Conservation (phyloP, 1,139 yeast species). For the Yamadazyma taylorii region DNA sequence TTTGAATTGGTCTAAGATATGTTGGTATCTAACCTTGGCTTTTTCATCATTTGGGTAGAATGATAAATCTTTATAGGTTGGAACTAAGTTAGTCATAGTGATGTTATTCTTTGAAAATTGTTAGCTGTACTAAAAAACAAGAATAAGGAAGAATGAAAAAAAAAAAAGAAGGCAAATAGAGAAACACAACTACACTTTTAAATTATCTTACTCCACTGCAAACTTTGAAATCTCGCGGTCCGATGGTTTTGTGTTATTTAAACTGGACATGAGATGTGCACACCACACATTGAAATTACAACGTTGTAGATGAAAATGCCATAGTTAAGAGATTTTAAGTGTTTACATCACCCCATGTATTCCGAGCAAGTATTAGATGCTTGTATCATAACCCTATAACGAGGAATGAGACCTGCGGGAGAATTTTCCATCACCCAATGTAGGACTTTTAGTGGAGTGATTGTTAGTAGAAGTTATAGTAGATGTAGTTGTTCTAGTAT, state of each 20-base stretch:
- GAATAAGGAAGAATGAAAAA: not conserved
- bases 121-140: too few relatives aligned
- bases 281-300: not conserved
- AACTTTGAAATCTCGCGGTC: constrained; percentile 3
- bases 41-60: constrained; percentile 33
- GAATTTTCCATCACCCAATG: too few relatives aligned
- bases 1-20: constrained; percentile 22
- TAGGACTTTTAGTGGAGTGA: too few relatives aligned
- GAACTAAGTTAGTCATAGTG: constrained; percentile 23
- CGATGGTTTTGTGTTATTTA: constrained; percentile 2
- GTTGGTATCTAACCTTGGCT: constrained; percentile 27
- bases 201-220: too few relatives aligned
- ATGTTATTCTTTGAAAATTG: too few relatives aligned
- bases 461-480: too few relatives aligned
- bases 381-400: too few relatives aligned
- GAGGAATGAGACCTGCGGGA: too few relatives aligned
- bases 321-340: constrained; percentile 1
- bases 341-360: too few relatives aligned
- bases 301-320: constrained; percentile 1
- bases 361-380: too few relatives aligned
- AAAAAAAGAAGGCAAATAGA: not conserved
- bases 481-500: too few relatives aligned
- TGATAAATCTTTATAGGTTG: constrained; percentile 33
- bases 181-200: not conserved
- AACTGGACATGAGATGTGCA: constrained; percentile 1